Percentiles rank a stretch among this genome's conserved stretches.
Evolutionary conservation across 2,329 filamentous ascomycete species (phyloP).

Genomic region (Rhexocercosporidium sp.): DNA sequence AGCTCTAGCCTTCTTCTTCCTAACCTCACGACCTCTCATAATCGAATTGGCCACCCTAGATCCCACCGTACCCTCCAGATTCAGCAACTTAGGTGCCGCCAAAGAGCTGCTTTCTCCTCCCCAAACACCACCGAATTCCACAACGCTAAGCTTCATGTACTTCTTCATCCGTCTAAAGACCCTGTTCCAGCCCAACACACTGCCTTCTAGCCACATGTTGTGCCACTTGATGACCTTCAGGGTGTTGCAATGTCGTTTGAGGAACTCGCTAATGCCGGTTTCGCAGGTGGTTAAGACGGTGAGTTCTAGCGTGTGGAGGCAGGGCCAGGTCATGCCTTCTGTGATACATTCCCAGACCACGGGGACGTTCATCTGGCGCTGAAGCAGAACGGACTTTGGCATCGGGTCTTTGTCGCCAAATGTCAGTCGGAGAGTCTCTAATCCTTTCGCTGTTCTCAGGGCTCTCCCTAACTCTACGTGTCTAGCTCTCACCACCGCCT

Average conservation of each 20-base stretch:
- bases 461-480: constrained; percentile 1
- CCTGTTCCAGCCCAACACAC: not conserved
- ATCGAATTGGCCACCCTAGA: not conserved
- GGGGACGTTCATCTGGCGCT: not conserved
- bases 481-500: not conserved
- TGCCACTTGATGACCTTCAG: constrained; percentile 1
- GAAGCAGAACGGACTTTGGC: not conserved
- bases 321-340: constrained; percentile 1
- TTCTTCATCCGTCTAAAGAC: constrained; percentile 1
- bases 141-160: not conserved
- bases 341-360: not conserved
- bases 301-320: not conserved
- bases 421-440: constrained; percentile 1
- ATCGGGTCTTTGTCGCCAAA: not conserved
- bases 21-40: not conserved
- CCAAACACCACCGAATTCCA: not conserved
- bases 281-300: not conserved
- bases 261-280: not conserved
- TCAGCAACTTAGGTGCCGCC: not conserved
- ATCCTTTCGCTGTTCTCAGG: not conserved
- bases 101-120: not conserved
- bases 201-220: constrained; percentile 1
- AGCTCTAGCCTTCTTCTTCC: not conserved
- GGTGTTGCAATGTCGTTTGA: not conserved
- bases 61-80: not conserved